These are phyloP conservation scores for Cryphonectria parasitica DNA, from an alignment of 2,329 filamentous ascomycete species.

Conservation along the genomic window DNA sequence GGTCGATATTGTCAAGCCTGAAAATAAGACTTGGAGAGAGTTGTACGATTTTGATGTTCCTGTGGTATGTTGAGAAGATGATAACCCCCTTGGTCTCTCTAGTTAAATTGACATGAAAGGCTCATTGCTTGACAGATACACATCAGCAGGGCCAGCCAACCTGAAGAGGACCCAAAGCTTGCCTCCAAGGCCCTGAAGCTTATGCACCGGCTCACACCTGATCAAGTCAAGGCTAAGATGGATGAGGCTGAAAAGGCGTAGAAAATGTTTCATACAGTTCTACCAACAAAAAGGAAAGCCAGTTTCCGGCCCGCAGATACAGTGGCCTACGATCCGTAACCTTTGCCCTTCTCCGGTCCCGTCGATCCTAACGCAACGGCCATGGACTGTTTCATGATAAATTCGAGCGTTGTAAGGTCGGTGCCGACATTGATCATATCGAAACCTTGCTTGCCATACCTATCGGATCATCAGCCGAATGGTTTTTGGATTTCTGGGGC, in stretches of 20 bases:
- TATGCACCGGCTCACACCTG: constrained; percentile 75
- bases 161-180: constrained; percentile 56
- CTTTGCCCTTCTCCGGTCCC: constrained; percentile 42
- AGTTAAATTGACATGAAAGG: neutral
- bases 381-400: constrained; percentile 50
- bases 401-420: constrained; percentile 57
- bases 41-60: constrained; percentile 83
- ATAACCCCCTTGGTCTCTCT: neutral
- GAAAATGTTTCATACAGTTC: constrained; percentile 6
- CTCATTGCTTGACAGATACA: constrained; percentile 52
- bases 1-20: constrained; percentile 68
- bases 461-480: constrained; percentile 4
- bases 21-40: constrained; percentile 68
- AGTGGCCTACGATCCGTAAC: constrained; percentile 44
- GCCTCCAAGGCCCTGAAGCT: constrained; percentile 68
- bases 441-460: constrained; percentile 60
- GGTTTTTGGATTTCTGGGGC: neutral
- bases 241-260: constrained; percentile 54
- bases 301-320: neutral
- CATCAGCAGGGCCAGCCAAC: constrained; percentile 60
- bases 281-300: neutral
- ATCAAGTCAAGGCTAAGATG: constrained; percentile 71
- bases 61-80: constrained; percentile 58
- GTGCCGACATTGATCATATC: constrained; percentile 65
- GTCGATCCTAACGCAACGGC: constrained; percentile 49